Evolutionary conservation across 2,329 filamentous ascomycete genomes (phyloP).

Genomic region (Cryoendolithus antarcticus): DNA sequence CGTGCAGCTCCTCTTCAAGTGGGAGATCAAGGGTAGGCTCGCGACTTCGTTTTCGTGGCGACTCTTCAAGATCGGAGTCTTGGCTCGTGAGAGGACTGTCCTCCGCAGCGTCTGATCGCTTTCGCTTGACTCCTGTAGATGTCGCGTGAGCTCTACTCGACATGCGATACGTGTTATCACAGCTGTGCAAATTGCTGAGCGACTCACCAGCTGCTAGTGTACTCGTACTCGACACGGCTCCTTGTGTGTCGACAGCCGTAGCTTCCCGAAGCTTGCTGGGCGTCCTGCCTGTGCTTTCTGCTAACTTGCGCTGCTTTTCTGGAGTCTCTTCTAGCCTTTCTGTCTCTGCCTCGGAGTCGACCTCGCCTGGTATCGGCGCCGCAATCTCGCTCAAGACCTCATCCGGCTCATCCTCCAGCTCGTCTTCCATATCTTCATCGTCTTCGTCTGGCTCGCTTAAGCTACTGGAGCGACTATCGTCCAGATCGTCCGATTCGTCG

Average conservation of each 20-base stretch:
- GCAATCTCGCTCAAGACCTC: background rate
- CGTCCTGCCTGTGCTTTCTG: conserved; percentile 48
- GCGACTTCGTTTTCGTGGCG: conserved; percentile 22
- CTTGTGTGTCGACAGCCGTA: conserved; percentile 30
- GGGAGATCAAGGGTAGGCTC: conserved; percentile 7
- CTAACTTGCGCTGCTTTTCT: conserved; percentile 16
- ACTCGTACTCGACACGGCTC: conserved; percentile 21
- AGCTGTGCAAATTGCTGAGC: too few relatives aligned
- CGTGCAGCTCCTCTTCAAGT: too few relatives aligned
- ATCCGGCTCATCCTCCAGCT: conserved; percentile 1
- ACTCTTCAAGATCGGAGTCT: conserved; percentile 23
- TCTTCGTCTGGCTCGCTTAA: conserved; percentile 75
- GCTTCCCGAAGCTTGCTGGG: conserved; percentile 65
- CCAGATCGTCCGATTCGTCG: conserved; percentile 13
- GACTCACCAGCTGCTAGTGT: conserved; percentile 5
- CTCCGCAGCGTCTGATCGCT: conserved; percentile 27
- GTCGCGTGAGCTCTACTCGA: conserved; percentile 1
- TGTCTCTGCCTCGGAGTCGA: conserved; percentile 80
- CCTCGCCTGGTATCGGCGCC: conserved; percentile 23
- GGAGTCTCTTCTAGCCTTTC: conserved; percentile 71
- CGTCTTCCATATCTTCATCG: conserved; percentile 25
- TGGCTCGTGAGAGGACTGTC: conserved; percentile 27
- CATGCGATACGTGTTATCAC: too few relatives aligned
- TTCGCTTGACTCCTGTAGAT: conserved; percentile 29
- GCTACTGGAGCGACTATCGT: conserved; percentile 59